Base-by-base conservation (phyloP, 495 filamentous ascomycete genomes). In the Neurospora sp. region DNA sequence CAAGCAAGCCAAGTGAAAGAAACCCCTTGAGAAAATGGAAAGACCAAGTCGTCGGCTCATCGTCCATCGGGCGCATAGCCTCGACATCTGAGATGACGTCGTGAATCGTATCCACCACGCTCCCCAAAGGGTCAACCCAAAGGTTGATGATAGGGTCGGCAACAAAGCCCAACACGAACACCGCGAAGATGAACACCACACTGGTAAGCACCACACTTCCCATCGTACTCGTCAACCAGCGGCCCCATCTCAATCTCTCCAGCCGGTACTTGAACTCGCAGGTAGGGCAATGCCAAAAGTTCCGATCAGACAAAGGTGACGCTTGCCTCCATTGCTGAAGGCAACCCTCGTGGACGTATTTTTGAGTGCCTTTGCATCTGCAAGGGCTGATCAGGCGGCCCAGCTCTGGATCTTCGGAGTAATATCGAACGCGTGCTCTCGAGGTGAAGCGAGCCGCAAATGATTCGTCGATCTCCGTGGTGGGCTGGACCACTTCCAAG, bases 321-420 rank as follows among this genome's bases (percentile, higher is more conserved):
- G 91, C 85, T 70, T 90, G 85, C 73, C 96, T 90, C 96, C 96
- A 98, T 39, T 86, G 83, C 79, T 94, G 90, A 23, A 99, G 85
- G 80, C 96, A 99, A n/a, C 90, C 92, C 80, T 97, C 93, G 81
- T 99, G 96, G 41, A 98, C 94, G 84, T 97, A 98, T 82, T 91
- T 91, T 73, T 94, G 92, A 16, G 91, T 92, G 71, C 96, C 96
- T 83, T 92, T 95, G 85, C 96, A 99, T 81, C 90, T 89, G 86
- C 96, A 99, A 5, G 96, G 96, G 38, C 92, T 91, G 69, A 99
- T 86, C n/a, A 99, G 84, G 6, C 93, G 91, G 46, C 93, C 94
- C 41, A 88, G 83, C 72, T 92, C 88, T n/a, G 90, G 89, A 76
- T 90, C 93, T 70, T 88, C 84, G 2, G 93, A 95, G 18, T 91